Conservation (phyloP, 345 rosid species). For the Pelargonium nanum region DNA sequence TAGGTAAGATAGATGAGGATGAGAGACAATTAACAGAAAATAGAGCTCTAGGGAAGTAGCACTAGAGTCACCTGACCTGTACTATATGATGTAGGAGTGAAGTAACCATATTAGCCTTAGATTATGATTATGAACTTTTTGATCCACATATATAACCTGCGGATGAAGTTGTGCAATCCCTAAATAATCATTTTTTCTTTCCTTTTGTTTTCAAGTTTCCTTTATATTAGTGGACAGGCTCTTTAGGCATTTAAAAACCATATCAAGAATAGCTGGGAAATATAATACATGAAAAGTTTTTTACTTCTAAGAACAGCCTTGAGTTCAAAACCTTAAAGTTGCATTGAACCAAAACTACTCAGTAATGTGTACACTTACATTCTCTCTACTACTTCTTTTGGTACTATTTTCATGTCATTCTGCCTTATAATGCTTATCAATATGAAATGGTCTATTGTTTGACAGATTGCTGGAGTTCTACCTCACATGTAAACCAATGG, state of each 20-base stretch:
- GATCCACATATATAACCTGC: background rate
- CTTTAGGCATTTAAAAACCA: background rate
- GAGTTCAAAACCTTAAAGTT: background rate
- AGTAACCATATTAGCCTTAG: background rate
- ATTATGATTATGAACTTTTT: background rate
- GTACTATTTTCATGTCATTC: too few relatives aligned
- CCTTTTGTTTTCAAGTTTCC: background rate
- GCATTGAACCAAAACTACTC: background rate
- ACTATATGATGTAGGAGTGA: background rate
- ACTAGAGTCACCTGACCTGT: background rate
- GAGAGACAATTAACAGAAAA: background rate
- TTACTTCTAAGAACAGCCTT: background rate
- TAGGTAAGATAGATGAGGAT: background rate
- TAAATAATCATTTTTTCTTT: background rate
- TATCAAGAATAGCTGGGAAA: background rate
- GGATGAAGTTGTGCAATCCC: background rate
- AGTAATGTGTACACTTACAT: too few relatives aligned
- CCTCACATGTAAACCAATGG: slow-evolving; percentile 75
- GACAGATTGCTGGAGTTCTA: slow-evolving; percentile 77
- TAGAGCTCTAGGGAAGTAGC: background rate
- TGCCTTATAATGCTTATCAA: slow-evolving; percentile 2
- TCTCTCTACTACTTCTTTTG: too few relatives aligned
- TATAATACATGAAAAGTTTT: background rate
- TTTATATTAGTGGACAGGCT: background rate
- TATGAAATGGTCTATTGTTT: slow-evolving; percentile 14